Percentiles rank a stretch among this genome's conserved stretches.
Conservation (phyloP, 108 stramenopile species). For the Stephanodiscus triporus region DNA sequence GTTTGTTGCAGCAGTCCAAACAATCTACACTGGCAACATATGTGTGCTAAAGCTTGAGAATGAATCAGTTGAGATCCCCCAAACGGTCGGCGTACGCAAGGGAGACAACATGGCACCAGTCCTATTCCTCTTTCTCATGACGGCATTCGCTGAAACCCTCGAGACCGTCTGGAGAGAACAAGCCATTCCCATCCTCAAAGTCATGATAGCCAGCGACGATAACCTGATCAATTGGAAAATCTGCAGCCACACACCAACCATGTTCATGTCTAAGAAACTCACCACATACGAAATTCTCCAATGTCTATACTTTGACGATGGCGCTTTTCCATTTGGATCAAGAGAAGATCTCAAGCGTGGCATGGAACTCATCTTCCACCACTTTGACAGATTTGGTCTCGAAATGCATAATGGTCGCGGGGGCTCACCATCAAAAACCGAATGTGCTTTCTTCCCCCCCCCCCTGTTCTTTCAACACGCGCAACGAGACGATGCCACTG, state of each 20-base stretch:
- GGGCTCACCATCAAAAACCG: slow-evolving; percentile 12
- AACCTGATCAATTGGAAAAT: not conserved
- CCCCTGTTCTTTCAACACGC: no score
- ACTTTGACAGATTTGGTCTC: slow-evolving; percentile 26
- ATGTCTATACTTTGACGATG: slow-evolving; percentile 13
- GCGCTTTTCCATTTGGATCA: slow-evolving; percentile 2
- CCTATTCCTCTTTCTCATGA: slow-evolving; percentile 25
- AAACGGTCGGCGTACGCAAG: no score
- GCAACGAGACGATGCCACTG: no score
- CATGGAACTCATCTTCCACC: not conserved
- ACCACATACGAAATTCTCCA: not conserved
- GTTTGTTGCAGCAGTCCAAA: no score
- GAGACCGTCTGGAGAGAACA: not conserved
- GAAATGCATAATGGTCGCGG: slow-evolving; percentile 23
- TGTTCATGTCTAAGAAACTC: not conserved
- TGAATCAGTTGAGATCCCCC: not conserved
- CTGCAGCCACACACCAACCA: not conserved
- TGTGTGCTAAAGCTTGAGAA: not conserved
- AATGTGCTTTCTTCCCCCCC: not conserved
- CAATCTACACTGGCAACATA: no score
- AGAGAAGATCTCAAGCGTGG: slow-evolving; percentile 1
- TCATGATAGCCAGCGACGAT: not conserved
- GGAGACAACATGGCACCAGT: slow-evolving; percentile 17
- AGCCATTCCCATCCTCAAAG: not conserved
- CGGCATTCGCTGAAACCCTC: slow-evolving; percentile 17